These are phyloP conservation scores for Carex pumila DNA, from an alignment of 176 grass and related monocot genomes.

Conservation along the genomic window DNA sequence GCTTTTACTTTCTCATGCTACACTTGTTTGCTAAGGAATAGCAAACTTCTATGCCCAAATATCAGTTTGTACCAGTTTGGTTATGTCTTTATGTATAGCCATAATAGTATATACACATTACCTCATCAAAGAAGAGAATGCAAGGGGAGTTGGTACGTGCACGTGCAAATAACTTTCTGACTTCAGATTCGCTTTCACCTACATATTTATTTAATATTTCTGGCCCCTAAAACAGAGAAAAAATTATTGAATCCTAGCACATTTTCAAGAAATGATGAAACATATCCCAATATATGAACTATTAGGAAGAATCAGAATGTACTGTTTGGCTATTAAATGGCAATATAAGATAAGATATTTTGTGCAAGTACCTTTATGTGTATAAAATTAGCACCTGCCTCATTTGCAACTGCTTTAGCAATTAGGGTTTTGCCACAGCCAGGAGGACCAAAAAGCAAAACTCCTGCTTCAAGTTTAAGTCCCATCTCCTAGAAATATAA, in stretches of 20 bases:
- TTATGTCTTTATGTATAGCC: not conserved
- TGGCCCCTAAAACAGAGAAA: too few relatives aligned
- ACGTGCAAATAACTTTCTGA: slow-evolving; percentile 35
- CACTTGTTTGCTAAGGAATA: not conserved
- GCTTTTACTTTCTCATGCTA: too few relatives aligned
- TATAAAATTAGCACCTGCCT: slow-evolving; percentile 12
- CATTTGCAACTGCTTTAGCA: slow-evolving; percentile 95
- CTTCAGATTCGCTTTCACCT: too few relatives aligned
- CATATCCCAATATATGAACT: too few relatives aligned
- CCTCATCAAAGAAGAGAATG: slow-evolving; percentile 96
- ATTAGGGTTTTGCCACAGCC: slow-evolving; percentile 98
- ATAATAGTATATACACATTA: slow-evolving; percentile 15
- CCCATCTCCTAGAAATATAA: slow-evolving; percentile 47
- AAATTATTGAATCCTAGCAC: too few relatives aligned
- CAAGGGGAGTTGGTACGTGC: slow-evolving; percentile 80
- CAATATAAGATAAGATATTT: too few relatives aligned
- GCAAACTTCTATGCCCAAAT: not conserved
- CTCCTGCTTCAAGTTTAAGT: slow-evolving; percentile 72
- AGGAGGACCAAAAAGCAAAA: slow-evolving; percentile 86
- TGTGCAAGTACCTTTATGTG: slow-evolving; percentile 37
- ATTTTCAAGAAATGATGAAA: too few relatives aligned
- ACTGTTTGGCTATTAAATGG: too few relatives aligned
- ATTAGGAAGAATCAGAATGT: too few relatives aligned
- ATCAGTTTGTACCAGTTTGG: not conserved
- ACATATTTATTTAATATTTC: too few relatives aligned